phyloP scores from a whole-genome alignment of 805 yeast genomes.

The Nakazawaea peltata region DNA sequence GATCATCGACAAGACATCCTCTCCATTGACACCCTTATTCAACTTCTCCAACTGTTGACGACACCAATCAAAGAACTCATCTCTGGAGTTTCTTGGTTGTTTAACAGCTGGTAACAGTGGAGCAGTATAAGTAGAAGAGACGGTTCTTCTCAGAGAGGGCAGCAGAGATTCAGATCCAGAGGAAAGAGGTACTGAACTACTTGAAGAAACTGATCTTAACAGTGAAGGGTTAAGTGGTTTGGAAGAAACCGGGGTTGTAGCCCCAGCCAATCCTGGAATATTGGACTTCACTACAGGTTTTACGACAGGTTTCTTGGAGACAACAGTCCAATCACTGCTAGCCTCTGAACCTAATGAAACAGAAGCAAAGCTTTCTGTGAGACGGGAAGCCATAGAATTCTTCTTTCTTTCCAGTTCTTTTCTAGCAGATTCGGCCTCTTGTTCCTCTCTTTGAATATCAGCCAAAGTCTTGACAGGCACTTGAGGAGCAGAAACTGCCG shows the following conservation, averaged over 20 bases:
- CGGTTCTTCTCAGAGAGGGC: slow-evolving; percentile 17
- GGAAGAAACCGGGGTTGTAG: slow-evolving; percentile 7
- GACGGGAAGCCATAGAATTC: slow-evolving; percentile 15
- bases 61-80: slow-evolving; percentile 69
- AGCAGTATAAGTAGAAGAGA: slow-evolving; percentile 13
- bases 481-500: slow-evolving; percentile 9
- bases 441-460: slow-evolving; percentile 57
- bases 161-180: slow-evolving; percentile 18
- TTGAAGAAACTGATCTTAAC: slow-evolving; percentile 29
- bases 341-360: slow-evolving; percentile 10
- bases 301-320: slow-evolving; percentile 25
- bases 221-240: slow-evolving; percentile 22
- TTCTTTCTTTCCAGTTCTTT: slow-evolving; percentile 21
- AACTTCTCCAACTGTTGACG: slow-evolving; percentile 56
- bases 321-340: slow-evolving; percentile 27
- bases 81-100: slow-evolving; percentile 28
- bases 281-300: slow-evolving; percentile 16
- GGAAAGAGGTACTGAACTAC: slow-evolving; percentile 12
- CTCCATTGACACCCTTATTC: slow-evolving; percentile 67
- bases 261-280: slow-evolving; percentile 5
- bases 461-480: slow-evolving; percentile 43
- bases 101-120: slow-evolving; percentile 12
- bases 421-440: slow-evolving; percentile 22
- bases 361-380: slow-evolving; percentile 13
- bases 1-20: slow-evolving; percentile 73